These are phyloP conservation scores for Volvox reticuliferus DNA, from an alignment of 139 green algal genomes.

Conservation along the genomic window DNA sequence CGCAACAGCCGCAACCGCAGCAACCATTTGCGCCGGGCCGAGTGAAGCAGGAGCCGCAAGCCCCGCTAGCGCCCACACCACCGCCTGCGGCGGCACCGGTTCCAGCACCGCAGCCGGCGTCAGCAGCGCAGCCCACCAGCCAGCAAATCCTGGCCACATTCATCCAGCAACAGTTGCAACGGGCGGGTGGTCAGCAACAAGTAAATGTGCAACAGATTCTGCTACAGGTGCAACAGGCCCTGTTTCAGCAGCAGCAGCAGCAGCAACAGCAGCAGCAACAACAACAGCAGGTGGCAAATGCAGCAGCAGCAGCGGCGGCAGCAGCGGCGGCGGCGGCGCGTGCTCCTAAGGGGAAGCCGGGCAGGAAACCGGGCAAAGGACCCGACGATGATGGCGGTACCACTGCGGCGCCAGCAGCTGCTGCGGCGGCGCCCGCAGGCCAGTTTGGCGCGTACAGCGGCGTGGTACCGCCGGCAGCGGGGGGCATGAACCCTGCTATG, in stretches of 20 bases:
- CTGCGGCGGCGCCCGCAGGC: not conserved
- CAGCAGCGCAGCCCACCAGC: not conserved
- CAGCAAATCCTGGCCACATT: too few species aligned
- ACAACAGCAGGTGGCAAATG: conserved; percentile 1
- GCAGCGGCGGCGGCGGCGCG: not conserved
- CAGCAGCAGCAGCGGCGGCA: not conserved
- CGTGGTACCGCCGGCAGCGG: not conserved
- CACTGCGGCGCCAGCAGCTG: not conserved
- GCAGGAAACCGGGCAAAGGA: conserved; percentile 13
- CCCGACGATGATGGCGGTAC: not conserved
- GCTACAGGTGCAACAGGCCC: not conserved
- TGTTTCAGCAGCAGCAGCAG: not conserved
- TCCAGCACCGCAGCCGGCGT: not conserved
- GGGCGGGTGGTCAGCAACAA: not conserved
- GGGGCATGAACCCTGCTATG: not conserved
- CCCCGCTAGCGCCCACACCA: not conserved
- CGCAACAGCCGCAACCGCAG: conserved; percentile 12
- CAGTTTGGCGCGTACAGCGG: not conserved
- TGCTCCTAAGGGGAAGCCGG: not conserved
- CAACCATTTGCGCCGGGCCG: not conserved
- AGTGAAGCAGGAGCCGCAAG: conserved; percentile 11
- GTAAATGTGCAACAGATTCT: not conserved
- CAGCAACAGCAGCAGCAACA: conserved; percentile 21
- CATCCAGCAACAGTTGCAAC: not conserved
- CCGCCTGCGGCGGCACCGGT: not conserved